Evolutionary conservation across 345 rosid genomes (phyloP).

Genomic region (Microcos paniculata): DNA sequence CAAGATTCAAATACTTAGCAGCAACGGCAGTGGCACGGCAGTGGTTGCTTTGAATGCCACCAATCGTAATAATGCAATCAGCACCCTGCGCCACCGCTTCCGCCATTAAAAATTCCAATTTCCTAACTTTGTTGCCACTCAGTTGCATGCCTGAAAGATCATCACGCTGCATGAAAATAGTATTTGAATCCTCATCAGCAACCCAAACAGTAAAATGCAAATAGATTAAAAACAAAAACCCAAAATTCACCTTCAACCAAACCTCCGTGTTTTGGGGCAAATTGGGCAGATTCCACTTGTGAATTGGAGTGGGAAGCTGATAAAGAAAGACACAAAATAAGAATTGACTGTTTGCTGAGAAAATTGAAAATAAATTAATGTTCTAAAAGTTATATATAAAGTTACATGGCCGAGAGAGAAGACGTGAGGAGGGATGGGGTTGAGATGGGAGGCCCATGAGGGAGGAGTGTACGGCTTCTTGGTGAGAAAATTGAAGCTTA

Average conservation of each 20-base stretch:
- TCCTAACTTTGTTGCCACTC: conserved; percentile 92
- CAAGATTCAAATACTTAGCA: conserved; percentile 79
- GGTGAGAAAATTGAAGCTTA: conserved; percentile 47
- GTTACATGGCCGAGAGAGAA: conserved; percentile 72
- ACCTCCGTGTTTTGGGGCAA: conserved; percentile 73
- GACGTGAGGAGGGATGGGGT: conserved; percentile 51
- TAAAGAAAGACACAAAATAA: conserved; percentile 13
- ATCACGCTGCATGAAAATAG: conserved; percentile 53
- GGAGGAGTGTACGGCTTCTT: conserved; percentile 60
- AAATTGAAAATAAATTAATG: neutral
- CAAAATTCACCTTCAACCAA: conserved; percentile 67
- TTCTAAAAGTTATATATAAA: neutral
- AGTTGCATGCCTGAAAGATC: conserved; percentile 87
- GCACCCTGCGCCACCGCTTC: conserved; percentile 82
- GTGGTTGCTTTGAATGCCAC: conserved; percentile 94
- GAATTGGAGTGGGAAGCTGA: conserved; percentile 87
- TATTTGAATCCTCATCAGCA: neutral
- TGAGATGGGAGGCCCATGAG: conserved; percentile 74
- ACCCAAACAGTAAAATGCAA: neutral
- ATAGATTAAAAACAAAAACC: neutral
- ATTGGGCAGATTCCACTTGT: conserved; percentile 80
- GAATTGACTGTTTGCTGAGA: neutral
- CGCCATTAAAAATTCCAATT: conserved; percentile 83
- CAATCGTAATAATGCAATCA: conserved; percentile 80
- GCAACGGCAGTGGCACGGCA: conserved; percentile 94